These are phyloP conservation scores for Saccharomyces hybrid DNA, from an alignment of 1,139 yeast genomes.

Conservation along the genomic window DNA sequence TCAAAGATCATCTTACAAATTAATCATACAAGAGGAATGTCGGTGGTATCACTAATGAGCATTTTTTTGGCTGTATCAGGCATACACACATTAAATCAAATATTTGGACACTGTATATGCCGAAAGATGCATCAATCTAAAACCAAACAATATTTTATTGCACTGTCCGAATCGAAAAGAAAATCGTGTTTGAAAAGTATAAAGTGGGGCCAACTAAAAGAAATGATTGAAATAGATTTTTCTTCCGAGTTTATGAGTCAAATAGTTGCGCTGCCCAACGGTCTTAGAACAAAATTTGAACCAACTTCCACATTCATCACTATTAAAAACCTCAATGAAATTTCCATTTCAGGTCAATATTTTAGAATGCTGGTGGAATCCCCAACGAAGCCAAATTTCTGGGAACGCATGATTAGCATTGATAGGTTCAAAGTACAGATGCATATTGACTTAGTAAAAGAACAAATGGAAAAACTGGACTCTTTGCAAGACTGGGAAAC, in stretches of 20 bases:
- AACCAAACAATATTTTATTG: conserved; percentile 22
- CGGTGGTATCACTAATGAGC: conserved; percentile 42
- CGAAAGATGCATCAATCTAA: conserved; percentile 26
- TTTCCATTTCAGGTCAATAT: conserved; percentile 31
- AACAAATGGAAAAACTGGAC: conserved; percentile 17
- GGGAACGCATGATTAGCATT: conserved; percentile 45
- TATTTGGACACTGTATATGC: conserved; percentile 32
- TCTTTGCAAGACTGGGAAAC: conserved; percentile 34
- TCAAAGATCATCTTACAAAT: conserved; percentile 32
- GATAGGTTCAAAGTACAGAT: conserved; percentile 31
- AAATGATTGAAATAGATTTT: conserved; percentile 20
- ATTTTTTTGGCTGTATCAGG: conserved; percentile 51
- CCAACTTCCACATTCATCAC: conserved; percentile 26
- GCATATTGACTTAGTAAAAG: conserved; percentile 25
- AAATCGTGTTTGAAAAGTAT: conserved; percentile 13
- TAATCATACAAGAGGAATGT: conserved; percentile 31
- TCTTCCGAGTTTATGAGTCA: conserved; percentile 24
- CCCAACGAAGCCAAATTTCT: conserved; percentile 39
- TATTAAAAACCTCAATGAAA: conserved; percentile 13
- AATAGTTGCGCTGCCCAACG: conserved; percentile 38
- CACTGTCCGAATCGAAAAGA: conserved; percentile 17
- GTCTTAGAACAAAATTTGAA: conserved; percentile 44
- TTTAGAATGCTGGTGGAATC: conserved; percentile 48
- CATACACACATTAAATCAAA: conserved; percentile 43
- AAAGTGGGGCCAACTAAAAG: conserved; percentile 17